Evolutionary conservation across 2,329 filamentous ascomycete species (phyloP).

Genomic region (Thelonectria discophora): DNA sequence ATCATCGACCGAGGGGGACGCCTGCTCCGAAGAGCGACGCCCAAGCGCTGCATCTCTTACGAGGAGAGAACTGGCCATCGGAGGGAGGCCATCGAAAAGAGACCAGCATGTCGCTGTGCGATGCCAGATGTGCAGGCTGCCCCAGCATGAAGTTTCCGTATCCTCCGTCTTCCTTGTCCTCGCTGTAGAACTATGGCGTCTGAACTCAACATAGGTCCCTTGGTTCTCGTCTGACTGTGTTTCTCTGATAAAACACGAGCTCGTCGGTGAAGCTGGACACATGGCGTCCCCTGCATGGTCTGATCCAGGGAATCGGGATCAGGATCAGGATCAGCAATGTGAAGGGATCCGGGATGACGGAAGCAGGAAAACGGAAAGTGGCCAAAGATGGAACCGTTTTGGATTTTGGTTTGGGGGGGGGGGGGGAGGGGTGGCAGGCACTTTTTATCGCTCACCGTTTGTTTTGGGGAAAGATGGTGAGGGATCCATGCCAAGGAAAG

Average conservation of each 20-base stretch:
- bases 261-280: neutral
- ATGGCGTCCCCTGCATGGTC: conserved; percentile 1
- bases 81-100: neutral
- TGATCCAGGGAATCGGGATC: conserved; percentile 15
- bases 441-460: neutral
- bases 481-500: neutral
- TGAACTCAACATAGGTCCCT: neutral
- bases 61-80: neutral
- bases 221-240: neutral
- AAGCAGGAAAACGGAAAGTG: neutral
- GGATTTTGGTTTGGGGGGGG: neutral
- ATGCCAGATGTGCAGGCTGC: neutral
- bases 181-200: no score
- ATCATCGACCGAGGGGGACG: conserved; percentile 11
- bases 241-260: neutral
- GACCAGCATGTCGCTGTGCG: neutral
- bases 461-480: neutral
- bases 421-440: no score
- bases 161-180: neutral
- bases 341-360: neutral
- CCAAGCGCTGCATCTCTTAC: conserved; percentile 12
- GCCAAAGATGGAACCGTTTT: neutral
- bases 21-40: conserved; percentile 1
- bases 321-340: neutral
- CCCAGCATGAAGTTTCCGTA: neutral